phyloP scores from a whole-genome alignment of 176 grass and related monocot species.

The Metroxylon sagu region DNA sequence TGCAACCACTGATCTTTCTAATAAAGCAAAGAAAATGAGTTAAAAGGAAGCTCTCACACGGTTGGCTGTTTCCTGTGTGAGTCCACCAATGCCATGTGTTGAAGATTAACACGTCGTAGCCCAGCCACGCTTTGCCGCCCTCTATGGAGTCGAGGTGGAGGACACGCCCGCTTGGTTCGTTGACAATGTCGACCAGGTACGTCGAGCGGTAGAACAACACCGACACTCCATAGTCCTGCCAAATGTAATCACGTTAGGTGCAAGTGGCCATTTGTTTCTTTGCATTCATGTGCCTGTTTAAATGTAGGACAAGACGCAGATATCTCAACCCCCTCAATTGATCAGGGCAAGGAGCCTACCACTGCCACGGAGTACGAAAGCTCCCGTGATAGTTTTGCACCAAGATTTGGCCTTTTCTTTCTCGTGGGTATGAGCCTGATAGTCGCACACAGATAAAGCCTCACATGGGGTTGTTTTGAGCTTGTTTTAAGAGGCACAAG shows the following conservation, averaged over 20 bases:
- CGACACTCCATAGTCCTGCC: conserved; percentile 69
- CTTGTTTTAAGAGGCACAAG: too few relatives aligned
- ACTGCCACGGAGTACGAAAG: too few relatives aligned
- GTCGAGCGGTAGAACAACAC: conserved; percentile 69
- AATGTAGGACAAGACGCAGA: too few relatives aligned
- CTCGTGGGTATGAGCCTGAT: too few relatives aligned
- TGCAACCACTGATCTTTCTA: background rate
- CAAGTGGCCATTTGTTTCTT: too few relatives aligned
- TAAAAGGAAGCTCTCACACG: conserved; percentile 28
- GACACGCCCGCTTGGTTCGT: conserved; percentile 56
- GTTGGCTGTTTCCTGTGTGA: conserved; percentile 75
- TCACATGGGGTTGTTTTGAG: too few relatives aligned
- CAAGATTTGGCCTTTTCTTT: too few relatives aligned
- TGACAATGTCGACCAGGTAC: conserved; percentile 82
- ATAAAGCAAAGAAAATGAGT: background rate
- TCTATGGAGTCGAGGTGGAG: conserved; percentile 72
- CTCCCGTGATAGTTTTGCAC: too few relatives aligned
- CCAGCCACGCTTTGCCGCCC: conserved; percentile 60
- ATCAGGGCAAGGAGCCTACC: too few relatives aligned
- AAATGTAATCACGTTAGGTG: background rate
- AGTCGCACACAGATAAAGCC: too few relatives aligned
- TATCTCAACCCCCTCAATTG: too few relatives aligned
- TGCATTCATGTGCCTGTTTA: too few relatives aligned
- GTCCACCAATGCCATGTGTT: conserved; percentile 99
- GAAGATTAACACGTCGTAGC: conserved; percentile 61